Evolutionary conservation across 768 basidiomycete genomes (phyloP).

Genomic region (Mycena capillaripes): DNA sequence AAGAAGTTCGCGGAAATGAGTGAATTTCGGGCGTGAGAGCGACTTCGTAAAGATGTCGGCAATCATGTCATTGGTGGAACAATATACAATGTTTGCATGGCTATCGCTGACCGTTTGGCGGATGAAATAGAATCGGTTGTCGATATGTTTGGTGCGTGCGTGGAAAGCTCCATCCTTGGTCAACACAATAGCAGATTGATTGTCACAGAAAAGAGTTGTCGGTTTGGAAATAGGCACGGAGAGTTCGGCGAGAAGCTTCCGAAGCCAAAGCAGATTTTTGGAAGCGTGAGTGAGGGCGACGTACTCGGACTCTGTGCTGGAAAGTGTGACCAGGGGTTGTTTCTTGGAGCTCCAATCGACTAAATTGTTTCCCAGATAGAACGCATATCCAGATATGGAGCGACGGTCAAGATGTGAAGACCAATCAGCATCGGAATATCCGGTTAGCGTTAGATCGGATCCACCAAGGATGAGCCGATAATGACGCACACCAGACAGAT

Average conservation of each 20-base stretch:
- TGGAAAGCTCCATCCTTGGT: neutral
- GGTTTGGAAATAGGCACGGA: neutral
- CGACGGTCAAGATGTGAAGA: no score
- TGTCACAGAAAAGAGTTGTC: neutral
- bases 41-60: neutral
- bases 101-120: neutral
- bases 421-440: constrained; percentile 11
- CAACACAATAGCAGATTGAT: neutral
- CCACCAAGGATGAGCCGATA: neutral
- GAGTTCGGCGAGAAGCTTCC: no score
- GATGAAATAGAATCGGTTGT: constrained; percentile 1
- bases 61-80: neutral
- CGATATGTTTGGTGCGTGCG: neutral
- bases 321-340: neutral
- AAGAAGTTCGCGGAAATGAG: neutral
- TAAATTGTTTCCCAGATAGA: neutral
- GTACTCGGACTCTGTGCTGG: neutral
- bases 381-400: neutral
- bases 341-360: constrained; percentile 1
- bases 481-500: neutral
- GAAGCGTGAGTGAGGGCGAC: neutral
- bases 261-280: neutral
- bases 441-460: neutral
- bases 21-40: neutral
- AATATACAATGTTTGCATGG: neutral